Conservation (phyloP, 768 basidiomycete genomes). For the Termitomyces heimii region DNA sequence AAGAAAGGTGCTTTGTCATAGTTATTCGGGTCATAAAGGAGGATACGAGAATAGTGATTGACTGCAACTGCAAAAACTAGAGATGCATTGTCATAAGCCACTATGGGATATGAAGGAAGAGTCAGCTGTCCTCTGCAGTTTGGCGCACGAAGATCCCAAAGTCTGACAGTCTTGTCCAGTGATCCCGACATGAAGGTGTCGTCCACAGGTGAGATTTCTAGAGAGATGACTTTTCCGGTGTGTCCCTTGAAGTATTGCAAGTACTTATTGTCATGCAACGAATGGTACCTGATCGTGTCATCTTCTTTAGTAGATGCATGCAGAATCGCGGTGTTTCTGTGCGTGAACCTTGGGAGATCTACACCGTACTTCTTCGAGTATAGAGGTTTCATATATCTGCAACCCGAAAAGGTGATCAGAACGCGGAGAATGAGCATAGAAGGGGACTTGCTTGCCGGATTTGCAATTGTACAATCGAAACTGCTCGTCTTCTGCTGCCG, state of each 20-base stretch:
- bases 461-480: conserved; percentile 87
- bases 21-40: conserved; percentile 80
- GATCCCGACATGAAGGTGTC: conserved; percentile 96
- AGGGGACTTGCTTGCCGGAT: conserved; percentile 82
- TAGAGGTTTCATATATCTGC: conserved; percentile 70
- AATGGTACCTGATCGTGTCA: conserved; percentile 92
- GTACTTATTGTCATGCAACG: conserved; percentile 94
- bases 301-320: conserved; percentile 95
- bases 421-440: conserved; percentile 15
- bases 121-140: conserved; percentile 74
- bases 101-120: conserved; percentile 67
- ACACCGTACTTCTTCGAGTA: conserved; percentile 97
- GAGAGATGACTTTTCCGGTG: conserved; percentile 79
- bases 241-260: conserved; percentile 95
- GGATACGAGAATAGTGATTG: conserved; percentile 75
- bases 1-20: conserved; percentile 93
- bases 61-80: conserved; percentile 84
- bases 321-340: conserved; percentile 78
- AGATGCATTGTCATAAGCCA: conserved; percentile 81
- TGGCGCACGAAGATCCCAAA: conserved; percentile 90
- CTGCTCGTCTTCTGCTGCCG: conserved; percentile 87
- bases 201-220: conserved; percentile 89
- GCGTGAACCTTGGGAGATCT: conserved; percentile 91
- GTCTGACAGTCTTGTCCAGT: conserved; percentile 87
- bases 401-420: conserved; percentile 2